A percentile compares a stretch with the other conserved stretches of the same genome.
Evolutionary conservation across 148 eudicot genomes (phyloP).

Genomic region (Fallopia convolvulus): DNA sequence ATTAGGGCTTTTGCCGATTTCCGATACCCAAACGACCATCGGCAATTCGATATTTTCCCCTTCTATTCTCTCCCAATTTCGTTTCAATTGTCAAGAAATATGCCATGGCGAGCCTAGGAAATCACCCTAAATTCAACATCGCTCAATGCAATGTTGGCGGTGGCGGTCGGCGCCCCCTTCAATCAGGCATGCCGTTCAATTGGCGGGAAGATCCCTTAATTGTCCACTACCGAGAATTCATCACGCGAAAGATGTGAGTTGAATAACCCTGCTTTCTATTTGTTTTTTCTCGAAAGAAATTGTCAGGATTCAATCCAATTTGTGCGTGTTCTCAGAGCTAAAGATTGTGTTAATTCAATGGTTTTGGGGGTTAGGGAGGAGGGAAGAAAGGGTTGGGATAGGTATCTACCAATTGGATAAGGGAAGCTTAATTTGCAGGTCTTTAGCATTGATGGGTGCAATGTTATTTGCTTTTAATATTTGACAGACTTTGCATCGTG

Average conservation of each 20-base stretch:
- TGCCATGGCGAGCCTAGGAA: constrained; percentile 13
- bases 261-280: not conserved
- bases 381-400: not conserved
- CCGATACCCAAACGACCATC: constrained; percentile 1
- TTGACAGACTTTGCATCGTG: not conserved
- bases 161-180: not conserved
- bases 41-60: not conserved
- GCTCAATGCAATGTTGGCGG: constrained; percentile 5
- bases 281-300: not conserved
- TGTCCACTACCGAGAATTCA: not conserved
- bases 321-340: not conserved
- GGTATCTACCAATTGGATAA: not conserved
- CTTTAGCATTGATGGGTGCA: not conserved
- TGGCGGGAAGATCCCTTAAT: constrained; percentile 14
- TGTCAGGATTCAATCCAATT: not conserved
- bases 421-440: not conserved
- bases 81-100: constrained; percentile 6
- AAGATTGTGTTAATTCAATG: not conserved
- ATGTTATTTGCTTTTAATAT: not conserved
- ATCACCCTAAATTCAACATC: constrained; percentile 4
- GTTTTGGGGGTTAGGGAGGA: not conserved
- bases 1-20: constrained; percentile 5
- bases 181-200: constrained; percentile 7
- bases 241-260: constrained; percentile 4
- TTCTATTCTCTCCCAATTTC: not conserved